Evolutionary conservation across 352 stramenopile genomes (phyloP).

Genomic region (Phytopythium vexans): DNA sequence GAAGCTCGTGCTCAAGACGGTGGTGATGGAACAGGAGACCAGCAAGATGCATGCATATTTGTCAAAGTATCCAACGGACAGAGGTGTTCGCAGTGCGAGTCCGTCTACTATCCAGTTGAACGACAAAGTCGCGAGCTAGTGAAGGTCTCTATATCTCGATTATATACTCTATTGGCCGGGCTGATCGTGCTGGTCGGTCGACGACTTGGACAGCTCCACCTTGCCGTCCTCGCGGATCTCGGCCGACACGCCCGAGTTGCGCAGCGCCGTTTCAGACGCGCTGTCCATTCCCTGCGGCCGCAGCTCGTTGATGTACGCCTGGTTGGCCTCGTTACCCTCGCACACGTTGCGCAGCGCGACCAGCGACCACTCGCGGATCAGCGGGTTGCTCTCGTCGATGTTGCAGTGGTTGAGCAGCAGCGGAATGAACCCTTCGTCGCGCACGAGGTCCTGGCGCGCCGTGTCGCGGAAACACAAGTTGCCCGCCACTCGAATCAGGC

Average conservation of each 20-base stretch:
- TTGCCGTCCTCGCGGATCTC: conserved; percentile 28
- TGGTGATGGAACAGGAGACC: conserved; percentile 13
- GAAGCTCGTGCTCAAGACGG: conserved; percentile 15
- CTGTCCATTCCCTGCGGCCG: conserved; percentile 54
- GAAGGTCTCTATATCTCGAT: no score
- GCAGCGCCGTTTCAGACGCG: conserved; percentile 14
- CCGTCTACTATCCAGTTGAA: no score
- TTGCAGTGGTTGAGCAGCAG: conserved; percentile 90
- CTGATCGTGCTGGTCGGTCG: background rate
- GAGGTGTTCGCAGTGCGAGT: no score
- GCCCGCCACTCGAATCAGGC: conserved; percentile 74
- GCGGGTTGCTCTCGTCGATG: conserved; percentile 81
- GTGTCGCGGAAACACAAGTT: conserved; percentile 79
- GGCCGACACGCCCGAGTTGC: conserved; percentile 30
- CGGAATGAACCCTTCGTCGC: conserved; percentile 62
- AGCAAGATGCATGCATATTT: conserved; percentile 11
- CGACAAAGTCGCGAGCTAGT: no score
- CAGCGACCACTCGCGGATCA: conserved; percentile 89
- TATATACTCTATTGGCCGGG: no score
- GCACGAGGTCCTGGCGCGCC: conserved; percentile 73
- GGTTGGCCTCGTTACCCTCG: conserved; percentile 79
- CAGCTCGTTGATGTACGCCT: conserved; percentile 59
- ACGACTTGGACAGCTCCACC: conserved; percentile 16
- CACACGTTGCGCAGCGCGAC: conserved; percentile 87
- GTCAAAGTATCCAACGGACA: background rate